phyloP scores from a whole-genome alignment of 208 protist genomes.

The Wallacemonas sp. region DNA sequence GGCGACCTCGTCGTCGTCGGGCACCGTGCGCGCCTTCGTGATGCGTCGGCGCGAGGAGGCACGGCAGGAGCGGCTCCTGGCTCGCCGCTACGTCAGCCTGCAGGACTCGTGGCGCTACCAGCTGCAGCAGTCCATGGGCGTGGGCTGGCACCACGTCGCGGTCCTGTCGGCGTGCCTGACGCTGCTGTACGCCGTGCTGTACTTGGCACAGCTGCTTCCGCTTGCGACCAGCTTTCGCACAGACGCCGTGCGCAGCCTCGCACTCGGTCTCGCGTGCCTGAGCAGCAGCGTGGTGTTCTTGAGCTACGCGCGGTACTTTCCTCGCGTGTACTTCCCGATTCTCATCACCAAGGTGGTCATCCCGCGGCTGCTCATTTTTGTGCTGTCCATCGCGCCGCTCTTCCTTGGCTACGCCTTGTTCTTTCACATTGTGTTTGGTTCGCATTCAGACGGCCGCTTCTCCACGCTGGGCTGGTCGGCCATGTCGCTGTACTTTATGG shows the following conservation, averaged over 20 bases:
- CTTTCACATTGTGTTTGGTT: slow-evolving; percentile 53
- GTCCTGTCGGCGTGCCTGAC: slow-evolving; percentile 27
- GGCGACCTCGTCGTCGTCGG: not conserved
- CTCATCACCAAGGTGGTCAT: slow-evolving; percentile 40
- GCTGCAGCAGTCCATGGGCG: slow-evolving; percentile 39
- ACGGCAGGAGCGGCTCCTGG: slow-evolving; percentile 25
- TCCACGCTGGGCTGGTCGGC: slow-evolving; percentile 35
- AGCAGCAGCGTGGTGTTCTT: slow-evolving; percentile 41
- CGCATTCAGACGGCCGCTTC: slow-evolving; percentile 43
- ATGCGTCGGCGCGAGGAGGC: not conserved
- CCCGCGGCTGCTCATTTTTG: slow-evolving; percentile 44
- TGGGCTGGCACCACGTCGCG: slow-evolving; percentile 44
- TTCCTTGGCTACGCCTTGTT: slow-evolving; percentile 58
- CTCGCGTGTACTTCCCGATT: slow-evolving; percentile 45
- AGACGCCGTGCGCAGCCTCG: slow-evolving; percentile 32
- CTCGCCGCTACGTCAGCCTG: slow-evolving; percentile 46
- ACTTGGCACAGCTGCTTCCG: slow-evolving; percentile 22
- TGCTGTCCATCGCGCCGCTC: slow-evolving; percentile 38
- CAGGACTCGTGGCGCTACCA: slow-evolving; percentile 42
- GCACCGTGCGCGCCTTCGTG: not conserved
- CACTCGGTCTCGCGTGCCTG: slow-evolving; percentile 37
- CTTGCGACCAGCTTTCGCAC: slow-evolving; percentile 22
- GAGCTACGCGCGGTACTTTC: slow-evolving; percentile 60
- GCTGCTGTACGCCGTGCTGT: slow-evolving; percentile 30
- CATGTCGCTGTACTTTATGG: slow-evolving; percentile 53